Percentiles rank a stretch among this genome's conserved stretches.
phyloP scores from a whole-genome alignment of 176 grass and related monocot genomes.

The Triticum aestivum region IWGSC_CS_RefSeq_v2.1 NC_057808.1:244099261-244099760 shows the following conservation, averaged over 20 bases:
- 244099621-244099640: conserved; percentile 8
- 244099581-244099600: conserved; percentile 59
- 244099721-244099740: conserved; percentile 2
- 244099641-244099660: not conserved
- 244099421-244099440: conserved; percentile 11
- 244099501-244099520: conserved; percentile 67
- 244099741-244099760: not conserved
- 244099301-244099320: conserved; percentile 81
- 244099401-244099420: conserved; percentile 84
- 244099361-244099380: conserved; percentile 62
- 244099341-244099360: conserved; percentile 90
- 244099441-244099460: not conserved
- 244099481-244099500: not conserved
- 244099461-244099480: conserved; percentile 12
- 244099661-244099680: not conserved
- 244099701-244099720: not conserved
- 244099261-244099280: conserved; percentile 18
- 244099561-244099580: conserved; percentile 63
- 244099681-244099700: conserved; percentile 13
- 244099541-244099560: conserved; percentile 63
- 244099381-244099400: conserved; percentile 94
- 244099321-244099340: conserved; percentile 80
- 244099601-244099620: not conserved
- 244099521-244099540: conserved; percentile 67
- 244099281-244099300: conserved; percentile 66